Evolutionary conservation across 345 rosid genomes (phyloP).

Genomic region (Dovyalis caffra): DNA sequence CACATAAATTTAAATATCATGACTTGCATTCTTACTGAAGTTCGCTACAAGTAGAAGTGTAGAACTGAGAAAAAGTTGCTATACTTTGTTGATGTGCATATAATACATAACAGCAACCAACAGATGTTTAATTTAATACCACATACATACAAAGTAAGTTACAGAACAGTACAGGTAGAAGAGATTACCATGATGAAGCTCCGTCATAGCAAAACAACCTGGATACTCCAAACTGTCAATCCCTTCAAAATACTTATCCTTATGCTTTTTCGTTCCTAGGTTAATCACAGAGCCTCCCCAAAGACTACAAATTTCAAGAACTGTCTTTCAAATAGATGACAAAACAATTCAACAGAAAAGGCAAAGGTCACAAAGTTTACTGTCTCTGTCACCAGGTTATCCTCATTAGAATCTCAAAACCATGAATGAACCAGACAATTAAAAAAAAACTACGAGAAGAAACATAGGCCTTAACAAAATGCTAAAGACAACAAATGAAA

Average conservation of each 20-base stretch:
- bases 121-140: neutral
- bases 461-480: neutral
- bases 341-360: neutral
- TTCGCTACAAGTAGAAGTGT: neutral
- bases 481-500: neutral
- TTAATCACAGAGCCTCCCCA: conserved; percentile 98
- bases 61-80: neutral
- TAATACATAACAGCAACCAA: neutral
- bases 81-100: neutral
- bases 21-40: neutral
- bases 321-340: neutral
- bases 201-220: conserved; percentile 99
- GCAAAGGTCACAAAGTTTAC: neutral
- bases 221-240: conserved; percentile 82
- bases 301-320: conserved; percentile 55
- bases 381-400: neutral
- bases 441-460: neutral
- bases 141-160: neutral
- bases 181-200: conserved; percentile 86
- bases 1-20: neutral
- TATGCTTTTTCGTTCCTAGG: conserved; percentile 94
- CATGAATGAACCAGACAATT: neutral
- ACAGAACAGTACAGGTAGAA: neutral
- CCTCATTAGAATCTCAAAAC: neutral
- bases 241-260: conserved; percentile 79